Evolutionary conservation across 257 asterid genomes (phyloP).

Genomic region (Capsicum chinense): DNA sequence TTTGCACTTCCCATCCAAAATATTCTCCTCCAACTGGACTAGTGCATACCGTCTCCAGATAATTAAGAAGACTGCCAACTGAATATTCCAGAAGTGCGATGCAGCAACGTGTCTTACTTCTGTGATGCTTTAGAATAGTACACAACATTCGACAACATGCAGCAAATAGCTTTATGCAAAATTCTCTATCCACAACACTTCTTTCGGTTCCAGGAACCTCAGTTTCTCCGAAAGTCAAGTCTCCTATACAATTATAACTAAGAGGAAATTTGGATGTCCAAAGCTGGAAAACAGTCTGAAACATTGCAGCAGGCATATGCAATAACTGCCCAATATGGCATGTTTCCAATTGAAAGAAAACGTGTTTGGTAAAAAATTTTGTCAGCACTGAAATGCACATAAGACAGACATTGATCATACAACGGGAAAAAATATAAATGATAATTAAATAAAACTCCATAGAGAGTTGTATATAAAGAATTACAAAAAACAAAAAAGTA

Average conservation of each 20-base stretch:
- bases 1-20: slow-evolving; percentile 68
- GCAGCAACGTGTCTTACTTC: no score
- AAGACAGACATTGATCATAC: slow-evolving; percentile 44
- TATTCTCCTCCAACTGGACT: slow-evolving; percentile 38
- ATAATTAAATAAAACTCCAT: no score
- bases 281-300: slow-evolving; percentile 66
- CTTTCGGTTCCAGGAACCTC: slow-evolving; percentile 30
- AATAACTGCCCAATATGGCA: slow-evolving; percentile 64
- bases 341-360: slow-evolving; percentile 60
- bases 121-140: no score
- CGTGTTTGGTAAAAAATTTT: slow-evolving; percentile 65
- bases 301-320: slow-evolving; percentile 78
- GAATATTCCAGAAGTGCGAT: no score
- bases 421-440: no score
- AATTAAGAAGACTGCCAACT: no score
- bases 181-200: slow-evolving; percentile 50
- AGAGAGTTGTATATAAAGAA: no score
- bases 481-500: no score
- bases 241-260: slow-evolving; percentile 28
- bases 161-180: no score
- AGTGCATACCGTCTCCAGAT: slow-evolving; percentile 37
- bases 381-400: slow-evolving; percentile 72
- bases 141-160: no score
- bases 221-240: slow-evolving; percentile 25
- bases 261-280: slow-evolving; percentile 41